Conservation (phyloP, 805 yeast genomes). For the Teunomyces cretensis region DNA sequence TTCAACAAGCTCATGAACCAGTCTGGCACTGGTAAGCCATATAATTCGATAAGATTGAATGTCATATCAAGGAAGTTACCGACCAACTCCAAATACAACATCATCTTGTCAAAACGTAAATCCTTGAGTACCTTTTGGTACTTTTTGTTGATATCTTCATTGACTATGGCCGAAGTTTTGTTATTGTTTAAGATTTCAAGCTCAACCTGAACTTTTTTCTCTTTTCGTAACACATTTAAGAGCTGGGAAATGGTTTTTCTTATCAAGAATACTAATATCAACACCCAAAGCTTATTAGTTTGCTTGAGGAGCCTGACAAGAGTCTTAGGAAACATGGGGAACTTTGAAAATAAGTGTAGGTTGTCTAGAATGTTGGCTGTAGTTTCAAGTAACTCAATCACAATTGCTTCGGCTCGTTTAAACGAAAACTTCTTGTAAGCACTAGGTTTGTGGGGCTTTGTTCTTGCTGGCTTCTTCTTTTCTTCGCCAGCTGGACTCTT, state of each 20-base stretch:
- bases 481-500: slow-evolving; percentile 4
- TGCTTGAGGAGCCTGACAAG: slow-evolving; percentile 33
- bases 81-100: slow-evolving; percentile 39
- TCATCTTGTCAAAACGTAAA: slow-evolving; percentile 41
- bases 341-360: slow-evolving; percentile 39
- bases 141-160: slow-evolving; percentile 26
- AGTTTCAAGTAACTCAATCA: slow-evolving; percentile 33
- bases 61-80: slow-evolving; percentile 43
- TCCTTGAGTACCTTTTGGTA: slow-evolving; percentile 42
- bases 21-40: slow-evolving; percentile 35
- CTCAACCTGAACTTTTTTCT: slow-evolving; percentile 37
- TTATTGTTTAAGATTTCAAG: slow-evolving; percentile 28
- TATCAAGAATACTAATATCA: slow-evolving; percentile 39
- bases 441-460: slow-evolving; percentile 4
- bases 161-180: slow-evolving; percentile 9
- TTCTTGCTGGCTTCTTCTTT: background rate
- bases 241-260: slow-evolving; percentile 43
- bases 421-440: slow-evolving; percentile 23
- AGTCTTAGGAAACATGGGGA: slow-evolving; percentile 43
- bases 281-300: slow-evolving; percentile 45
- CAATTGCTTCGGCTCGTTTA: slow-evolving; percentile 27
- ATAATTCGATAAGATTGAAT: slow-evolving; percentile 40
- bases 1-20: slow-evolving; percentile 44
- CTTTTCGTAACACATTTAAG: slow-evolving; percentile 38
- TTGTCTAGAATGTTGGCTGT: slow-evolving; percentile 42